phyloP scores from a whole-genome alignment of 257 asterid species.

The Solanum acaule region DNA sequence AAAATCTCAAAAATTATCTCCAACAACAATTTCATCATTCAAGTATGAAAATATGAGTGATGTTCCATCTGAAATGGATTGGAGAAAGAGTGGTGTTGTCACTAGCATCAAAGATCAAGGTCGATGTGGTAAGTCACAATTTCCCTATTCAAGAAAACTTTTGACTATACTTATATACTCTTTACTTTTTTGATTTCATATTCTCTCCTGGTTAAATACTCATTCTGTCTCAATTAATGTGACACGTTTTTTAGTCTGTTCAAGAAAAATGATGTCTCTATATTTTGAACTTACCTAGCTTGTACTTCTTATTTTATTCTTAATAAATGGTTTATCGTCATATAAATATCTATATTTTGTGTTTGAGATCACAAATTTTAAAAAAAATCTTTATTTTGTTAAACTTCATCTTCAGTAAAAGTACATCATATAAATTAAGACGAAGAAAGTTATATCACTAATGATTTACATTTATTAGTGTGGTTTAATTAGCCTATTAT shows the following conservation, averaged over 20 bases:
- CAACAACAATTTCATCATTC: background rate
- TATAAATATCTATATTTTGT: too few relatives aligned
- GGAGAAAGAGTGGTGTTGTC: conserved; percentile 7
- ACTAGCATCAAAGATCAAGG: background rate
- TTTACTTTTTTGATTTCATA: background rate
- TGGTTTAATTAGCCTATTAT: background rate
- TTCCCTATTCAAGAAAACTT: background rate
- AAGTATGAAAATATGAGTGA: background rate
- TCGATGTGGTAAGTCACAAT: background rate
- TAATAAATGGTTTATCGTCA: background rate
- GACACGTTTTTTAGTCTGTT: background rate
- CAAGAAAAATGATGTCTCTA: background rate
- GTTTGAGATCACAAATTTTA: background rate
- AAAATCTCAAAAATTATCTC: background rate
- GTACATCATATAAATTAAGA: too few relatives aligned
- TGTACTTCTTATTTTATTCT: background rate
- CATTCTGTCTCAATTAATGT: background rate
- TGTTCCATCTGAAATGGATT: conserved; percentile 4
- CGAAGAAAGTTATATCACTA: background rate
- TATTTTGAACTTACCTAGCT: background rate
- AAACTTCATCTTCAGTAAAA: too few relatives aligned
- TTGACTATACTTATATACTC: background rate
- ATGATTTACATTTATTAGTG: background rate
- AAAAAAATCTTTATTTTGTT: too few relatives aligned
- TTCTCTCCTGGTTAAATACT: background rate